A percentile compares a stretch with the other conserved stretches of the same genome.
Conservation (phyloP, 2,329 filamentous ascomycete genomes). For the Hypoxylon rubiginosum region DNA sequence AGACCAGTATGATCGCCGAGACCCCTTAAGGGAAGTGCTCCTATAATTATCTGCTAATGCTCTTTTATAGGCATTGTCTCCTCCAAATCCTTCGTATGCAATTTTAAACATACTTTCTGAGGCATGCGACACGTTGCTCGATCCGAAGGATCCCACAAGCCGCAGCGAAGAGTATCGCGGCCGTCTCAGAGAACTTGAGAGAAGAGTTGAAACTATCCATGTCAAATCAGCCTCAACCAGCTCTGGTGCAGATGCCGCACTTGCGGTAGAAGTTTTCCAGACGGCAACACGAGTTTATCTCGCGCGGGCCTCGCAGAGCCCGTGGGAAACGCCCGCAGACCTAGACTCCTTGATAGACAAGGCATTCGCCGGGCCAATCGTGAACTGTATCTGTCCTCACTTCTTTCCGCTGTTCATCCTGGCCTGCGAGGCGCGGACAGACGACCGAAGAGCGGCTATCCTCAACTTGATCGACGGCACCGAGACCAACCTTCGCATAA, state of each 20-base stretch:
- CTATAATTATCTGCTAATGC: not conserved
- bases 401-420: constrained; percentile 55
- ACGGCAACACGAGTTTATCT: constrained; percentile 43
- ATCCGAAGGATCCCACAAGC: constrained; percentile 41
- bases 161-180: constrained; percentile 27
- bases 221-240: not conserved
- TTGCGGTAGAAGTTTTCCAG: constrained; percentile 39
- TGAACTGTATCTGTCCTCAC: constrained; percentile 45
- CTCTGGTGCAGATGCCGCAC: not conserved
- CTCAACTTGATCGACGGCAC: constrained; percentile 51
- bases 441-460: constrained; percentile 51
- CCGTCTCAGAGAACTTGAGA: constrained; percentile 2
- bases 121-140: constrained; percentile 40
- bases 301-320: constrained; percentile 43
- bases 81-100: constrained; percentile 31
- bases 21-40: not conserved
- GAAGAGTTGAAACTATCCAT: not conserved
- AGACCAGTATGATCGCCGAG: not conserved
- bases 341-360: constrained; percentile 42
- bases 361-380: constrained; percentile 35
- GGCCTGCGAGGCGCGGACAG: constrained; percentile 53
- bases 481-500: constrained; percentile 22
- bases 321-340: constrained; percentile 37
- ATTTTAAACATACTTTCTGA: constrained; percentile 45
- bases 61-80: constrained; percentile 10